A percentile compares a stretch with the other conserved stretches of the same genome.
phyloP scores from a whole-genome alignment of 495 filamentous ascomycete genomes.

The Tricharina praecox region DNA sequence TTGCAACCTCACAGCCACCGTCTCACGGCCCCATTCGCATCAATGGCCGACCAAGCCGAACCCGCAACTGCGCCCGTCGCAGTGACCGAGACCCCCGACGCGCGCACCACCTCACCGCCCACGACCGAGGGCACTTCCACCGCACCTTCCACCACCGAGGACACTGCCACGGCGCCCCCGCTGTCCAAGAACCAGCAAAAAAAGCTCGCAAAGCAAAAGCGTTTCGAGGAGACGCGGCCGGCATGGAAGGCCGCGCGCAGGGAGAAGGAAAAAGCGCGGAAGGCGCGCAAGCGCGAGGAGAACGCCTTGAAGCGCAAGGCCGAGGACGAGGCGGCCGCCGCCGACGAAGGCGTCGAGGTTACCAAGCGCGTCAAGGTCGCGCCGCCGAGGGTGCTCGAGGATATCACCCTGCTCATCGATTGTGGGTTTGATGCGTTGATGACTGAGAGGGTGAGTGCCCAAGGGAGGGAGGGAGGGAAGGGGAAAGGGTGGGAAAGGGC shows the following conservation, averaged over 20 bases:
- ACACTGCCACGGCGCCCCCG: not conserved
- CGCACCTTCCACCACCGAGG: not conserved
- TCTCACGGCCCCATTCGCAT: no score
- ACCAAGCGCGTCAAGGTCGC: constrained; percentile 29
- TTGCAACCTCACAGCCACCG: no score
- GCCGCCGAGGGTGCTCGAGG: constrained; percentile 35
- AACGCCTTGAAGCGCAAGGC: not conserved
- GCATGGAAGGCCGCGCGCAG: constrained; percentile 54
- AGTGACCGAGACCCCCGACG: no score
- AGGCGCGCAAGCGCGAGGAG: constrained; percentile 23
- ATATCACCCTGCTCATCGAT: constrained; percentile 68
- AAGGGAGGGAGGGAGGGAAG: not conserved
- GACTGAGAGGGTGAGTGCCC: constrained; percentile 38
- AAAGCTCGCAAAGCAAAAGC: constrained; percentile 45
- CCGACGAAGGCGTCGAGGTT: constrained; percentile 2
- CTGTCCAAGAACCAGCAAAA: constrained; percentile 73
- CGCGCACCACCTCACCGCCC: no score
- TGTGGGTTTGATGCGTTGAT: constrained; percentile 87
- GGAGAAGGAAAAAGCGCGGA: constrained; percentile 54
- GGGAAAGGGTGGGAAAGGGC: not conserved
- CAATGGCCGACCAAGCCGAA: no score
- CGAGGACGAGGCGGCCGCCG: not conserved
- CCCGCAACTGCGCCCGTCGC: no score
- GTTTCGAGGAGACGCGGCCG: constrained; percentile 51
- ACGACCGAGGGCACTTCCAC: no score